Conservation (phyloP, 2,329 filamentous ascomycete species). For the Beauveria medogensis region DNA sequence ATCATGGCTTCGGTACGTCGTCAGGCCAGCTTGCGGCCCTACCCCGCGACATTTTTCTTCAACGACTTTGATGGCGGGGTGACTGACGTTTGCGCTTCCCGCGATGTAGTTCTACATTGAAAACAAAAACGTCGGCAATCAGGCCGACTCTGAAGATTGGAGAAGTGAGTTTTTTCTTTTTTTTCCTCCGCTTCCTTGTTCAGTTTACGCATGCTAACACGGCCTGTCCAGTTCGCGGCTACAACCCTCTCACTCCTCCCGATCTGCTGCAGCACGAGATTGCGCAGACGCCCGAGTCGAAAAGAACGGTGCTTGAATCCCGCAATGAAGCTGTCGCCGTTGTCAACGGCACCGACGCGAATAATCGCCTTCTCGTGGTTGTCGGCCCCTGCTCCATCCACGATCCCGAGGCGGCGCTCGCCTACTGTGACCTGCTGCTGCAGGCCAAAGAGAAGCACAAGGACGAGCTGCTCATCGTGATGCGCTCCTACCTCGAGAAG, state of each 20-base stretch:
- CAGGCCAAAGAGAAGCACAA: constrained; percentile 71
- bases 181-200: too few relatives aligned
- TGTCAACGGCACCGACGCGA: constrained; percentile 66
- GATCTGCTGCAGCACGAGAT: constrained; percentile 83
- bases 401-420: constrained; percentile 73
- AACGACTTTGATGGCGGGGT: constrained; percentile 15
- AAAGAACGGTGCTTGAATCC: constrained; percentile 61
- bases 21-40: background rate
- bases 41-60: constrained; percentile 9
- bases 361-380: constrained; percentile 82
- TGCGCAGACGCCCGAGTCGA: constrained; percentile 52
- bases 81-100: constrained; percentile 19
- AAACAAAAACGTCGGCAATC: constrained; percentile 73
- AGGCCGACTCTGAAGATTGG: constrained; percentile 68
- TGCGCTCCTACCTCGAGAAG: constrained; percentile 99
- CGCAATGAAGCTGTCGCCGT: constrained; percentile 63
- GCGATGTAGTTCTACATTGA: constrained; percentile 58
- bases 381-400: constrained; percentile 96
- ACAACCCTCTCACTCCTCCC: constrained; percentile 85
- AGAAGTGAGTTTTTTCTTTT: constrained; percentile 52
- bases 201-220: constrained; percentile 17
- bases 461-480: constrained; percentile 81
- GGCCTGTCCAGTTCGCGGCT: constrained; percentile 59
- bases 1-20: constrained; percentile 12
- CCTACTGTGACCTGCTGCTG: constrained; percentile 79